Evolutionary conservation across 352 stramenopile species (phyloP).

Genomic region (Globisporangium cederbergense): DNA sequence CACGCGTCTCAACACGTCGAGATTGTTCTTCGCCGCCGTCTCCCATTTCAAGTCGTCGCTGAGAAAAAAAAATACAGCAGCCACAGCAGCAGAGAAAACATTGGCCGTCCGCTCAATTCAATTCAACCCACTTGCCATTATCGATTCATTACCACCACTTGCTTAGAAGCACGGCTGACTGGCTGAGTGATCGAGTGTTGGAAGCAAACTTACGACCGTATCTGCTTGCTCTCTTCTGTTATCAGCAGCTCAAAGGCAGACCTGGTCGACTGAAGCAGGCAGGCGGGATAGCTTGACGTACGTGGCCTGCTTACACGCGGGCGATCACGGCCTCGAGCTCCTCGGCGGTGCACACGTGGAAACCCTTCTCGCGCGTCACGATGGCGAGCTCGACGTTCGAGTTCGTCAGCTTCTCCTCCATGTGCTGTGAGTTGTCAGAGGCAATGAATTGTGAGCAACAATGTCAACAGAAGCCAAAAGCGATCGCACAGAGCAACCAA

Average conservation of each 20-base stretch:
- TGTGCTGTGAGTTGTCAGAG: slow-evolving; percentile 69
- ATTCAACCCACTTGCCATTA: slow-evolving; percentile 6
- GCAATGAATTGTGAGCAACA: background rate
- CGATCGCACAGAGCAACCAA: too few species aligned
- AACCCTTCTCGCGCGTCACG: slow-evolving; percentile 94
- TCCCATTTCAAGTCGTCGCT: background rate
- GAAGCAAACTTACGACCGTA: background rate
- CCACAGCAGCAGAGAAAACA: too few species aligned
- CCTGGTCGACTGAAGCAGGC: background rate
- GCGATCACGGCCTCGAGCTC: slow-evolving; percentile 93
- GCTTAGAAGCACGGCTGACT: background rate
- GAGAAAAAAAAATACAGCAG: background rate
- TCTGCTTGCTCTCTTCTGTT: background rate
- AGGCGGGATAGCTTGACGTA: background rate
- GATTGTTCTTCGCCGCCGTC: background rate
- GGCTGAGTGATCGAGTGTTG: too few species aligned
- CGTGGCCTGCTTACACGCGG: slow-evolving; percentile 44
- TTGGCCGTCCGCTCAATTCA: background rate
- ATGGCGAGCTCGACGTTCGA: slow-evolving; percentile 98
- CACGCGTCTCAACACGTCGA: background rate
- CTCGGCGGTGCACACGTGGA: slow-evolving; percentile 92
- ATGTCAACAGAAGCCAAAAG: too few species aligned
- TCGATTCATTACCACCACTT: background rate
- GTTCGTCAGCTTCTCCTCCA: slow-evolving; percentile 99
- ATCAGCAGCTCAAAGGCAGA: background rate